Evolutionary conservation across 495 filamentous ascomycete species (phyloP).

Genomic region (Mycothermus thermophilus): DNA sequence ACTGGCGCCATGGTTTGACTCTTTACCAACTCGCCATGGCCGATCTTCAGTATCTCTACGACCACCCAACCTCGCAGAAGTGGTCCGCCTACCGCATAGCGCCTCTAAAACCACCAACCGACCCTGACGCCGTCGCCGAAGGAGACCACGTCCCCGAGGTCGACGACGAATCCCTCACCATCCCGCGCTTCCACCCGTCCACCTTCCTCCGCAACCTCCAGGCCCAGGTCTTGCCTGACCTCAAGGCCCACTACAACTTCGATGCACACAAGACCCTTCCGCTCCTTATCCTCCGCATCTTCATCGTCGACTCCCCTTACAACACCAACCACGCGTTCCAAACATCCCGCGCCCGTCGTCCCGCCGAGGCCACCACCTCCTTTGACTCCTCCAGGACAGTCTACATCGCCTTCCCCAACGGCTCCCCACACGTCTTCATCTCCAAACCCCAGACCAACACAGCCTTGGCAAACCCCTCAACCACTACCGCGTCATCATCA

Average conservation of each 20-base stretch:
- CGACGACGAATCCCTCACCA: slow-evolving; percentile 31
- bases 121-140: slow-evolving; percentile 24
- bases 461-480: neutral
- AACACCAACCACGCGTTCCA: slow-evolving; percentile 36
- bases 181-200: slow-evolving; percentile 63
- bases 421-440: slow-evolving; percentile 59
- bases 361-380: slow-evolving; percentile 17
- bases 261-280: slow-evolving; percentile 47
- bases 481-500: neutral
- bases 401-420: slow-evolving; percentile 68
- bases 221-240: slow-evolving; percentile 51
- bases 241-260: slow-evolving; percentile 70
- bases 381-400: slow-evolving; percentile 50
- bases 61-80: slow-evolving; percentile 54
- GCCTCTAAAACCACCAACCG: slow-evolving; percentile 23
- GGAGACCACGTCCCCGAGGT: slow-evolving; percentile 12
- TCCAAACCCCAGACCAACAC: slow-evolving; percentile 36
- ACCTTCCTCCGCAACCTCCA: slow-evolving; percentile 65
- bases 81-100: slow-evolving; percentile 60
- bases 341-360: neutral
- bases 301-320: slow-evolving; percentile 61
- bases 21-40: slow-evolving; percentile 71
- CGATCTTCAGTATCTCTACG: slow-evolving; percentile 64
- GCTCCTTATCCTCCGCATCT: slow-evolving; percentile 59
- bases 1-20: slow-evolving; percentile 67